Base-by-base conservation (phyloP, 2,329 filamentous ascomycete species). In the Diaporthe longicolla region DNA sequence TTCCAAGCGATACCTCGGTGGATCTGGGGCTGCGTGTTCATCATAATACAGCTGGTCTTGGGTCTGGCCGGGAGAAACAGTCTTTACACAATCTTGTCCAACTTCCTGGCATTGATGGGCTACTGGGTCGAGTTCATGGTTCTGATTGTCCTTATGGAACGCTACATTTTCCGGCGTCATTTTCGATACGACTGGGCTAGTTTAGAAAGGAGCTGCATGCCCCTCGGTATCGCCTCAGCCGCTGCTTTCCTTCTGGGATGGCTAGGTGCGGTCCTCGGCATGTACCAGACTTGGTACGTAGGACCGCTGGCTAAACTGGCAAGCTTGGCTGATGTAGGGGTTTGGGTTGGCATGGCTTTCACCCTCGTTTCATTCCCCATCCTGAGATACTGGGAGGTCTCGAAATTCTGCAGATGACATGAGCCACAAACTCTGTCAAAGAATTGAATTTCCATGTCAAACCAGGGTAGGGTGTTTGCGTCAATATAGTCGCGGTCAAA, bases 281-380 rank as follows among this genome's bases (percentile, higher is more conserved):
- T 93, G 92, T 89, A 89, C 29, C 91, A 94, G 83, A 88, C 89
- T 4, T 94, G 91, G 88, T 94, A 92, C 80, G 88, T 90, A 74
- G 92, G 92, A 1, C 92, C 91, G 10, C 71, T 81, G 55, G 78
- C 79, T 7, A 72, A 77, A 70, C 52, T 78, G 21, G 76, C 77
- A 0, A 78, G 77, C 1, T 48, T 65, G 21, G 73, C 76, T 35
- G 79, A 79, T 48, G 75, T 81, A n/a, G 79, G 79, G 1, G 72
- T 80, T 1, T 79, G 77, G 72, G 68, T 80, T 17, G 78, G 77
- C 2, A 75, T 76, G 32, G 77, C 74, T 10, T 79, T 79, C 73
- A 66, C 79, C 4, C 29, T 78, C 2, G 59, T 80, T 8, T 73
- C 75, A 9, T 81, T 77, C n/a, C 77, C 76, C 8, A 17, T 24